Conservation (phyloP, 116 monocot species). For the Zostera marina region DNA sequence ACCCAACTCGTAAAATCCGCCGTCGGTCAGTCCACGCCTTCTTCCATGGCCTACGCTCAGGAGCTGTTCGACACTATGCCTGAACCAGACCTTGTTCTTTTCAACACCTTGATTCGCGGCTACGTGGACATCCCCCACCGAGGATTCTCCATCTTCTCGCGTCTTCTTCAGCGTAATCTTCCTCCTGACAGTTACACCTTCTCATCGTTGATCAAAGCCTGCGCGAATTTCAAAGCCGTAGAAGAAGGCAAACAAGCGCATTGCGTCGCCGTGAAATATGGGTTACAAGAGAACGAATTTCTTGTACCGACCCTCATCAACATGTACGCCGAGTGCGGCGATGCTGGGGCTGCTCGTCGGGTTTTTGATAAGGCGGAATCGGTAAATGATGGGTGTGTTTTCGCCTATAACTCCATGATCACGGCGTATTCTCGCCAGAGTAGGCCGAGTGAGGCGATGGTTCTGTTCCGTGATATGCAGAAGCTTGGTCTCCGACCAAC, state of each 20-base stretch:
- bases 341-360: slow-evolving; percentile 23
- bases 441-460: slow-evolving; percentile 55
- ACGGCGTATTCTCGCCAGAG: slow-evolving; percentile 41
- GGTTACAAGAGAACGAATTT: slow-evolving; percentile 25
- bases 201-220: slow-evolving; percentile 57
- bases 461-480: slow-evolving; percentile 64
- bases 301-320: slow-evolving; percentile 50
- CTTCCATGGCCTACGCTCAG: slow-evolving; percentile 38
- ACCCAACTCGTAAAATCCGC: slow-evolving; percentile 39
- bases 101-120: slow-evolving; percentile 54
- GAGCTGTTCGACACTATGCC: slow-evolving; percentile 49
- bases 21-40: slow-evolving; percentile 4
- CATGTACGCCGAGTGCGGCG: slow-evolving; percentile 75
- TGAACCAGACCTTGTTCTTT: slow-evolving; percentile 27
- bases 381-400: slow-evolving; percentile 15
- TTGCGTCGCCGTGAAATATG: slow-evolving; percentile 25
- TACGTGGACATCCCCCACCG: slow-evolving; percentile 28
- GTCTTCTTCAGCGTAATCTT: slow-evolving; percentile 23
- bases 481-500: slow-evolving; percentile 31
- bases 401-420: slow-evolving; percentile 77
- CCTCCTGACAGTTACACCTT: slow-evolving; percentile 59
- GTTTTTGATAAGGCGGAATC: slow-evolving; percentile 24
- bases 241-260: slow-evolving; percentile 52
- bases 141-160: slow-evolving; percentile 28
- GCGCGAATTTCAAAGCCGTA: slow-evolving; percentile 23